Evolutionary conservation across 768 basidiomycete species (phyloP).

Genomic region (Tricholoma bakamatsutake): DNA sequence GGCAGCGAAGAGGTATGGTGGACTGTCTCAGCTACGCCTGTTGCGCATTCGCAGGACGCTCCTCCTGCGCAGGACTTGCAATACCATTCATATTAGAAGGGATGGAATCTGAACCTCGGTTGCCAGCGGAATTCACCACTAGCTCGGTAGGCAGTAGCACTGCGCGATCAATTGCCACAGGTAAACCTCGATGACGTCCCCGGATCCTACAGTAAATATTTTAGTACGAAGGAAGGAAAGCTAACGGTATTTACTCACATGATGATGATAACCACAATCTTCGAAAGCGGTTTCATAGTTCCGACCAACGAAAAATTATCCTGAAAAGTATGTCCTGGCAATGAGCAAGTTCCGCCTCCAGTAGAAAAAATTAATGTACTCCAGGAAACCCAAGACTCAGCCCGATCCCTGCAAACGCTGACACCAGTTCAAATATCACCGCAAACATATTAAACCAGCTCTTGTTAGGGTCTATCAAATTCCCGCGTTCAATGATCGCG

Average conservation of each 20-base stretch:
- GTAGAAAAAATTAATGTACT: slow-evolving; percentile 18
- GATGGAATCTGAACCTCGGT: neutral
- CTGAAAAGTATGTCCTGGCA: slow-evolving; percentile 14
- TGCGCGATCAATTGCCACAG: slow-evolving; percentile 63
- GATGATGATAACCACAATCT: slow-evolving; percentile 63
- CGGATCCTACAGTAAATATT: slow-evolving; percentile 39
- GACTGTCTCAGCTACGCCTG: neutral
- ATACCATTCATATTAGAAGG: neutral
- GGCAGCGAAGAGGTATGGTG: no score
- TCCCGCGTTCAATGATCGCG: slow-evolving; percentile 62
- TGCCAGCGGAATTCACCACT: neutral
- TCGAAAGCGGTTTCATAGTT: slow-evolving; percentile 57
- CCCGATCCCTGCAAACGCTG: slow-evolving; percentile 66
- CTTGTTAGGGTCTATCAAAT: slow-evolving; percentile 47
- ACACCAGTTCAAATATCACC: slow-evolving; percentile 59
- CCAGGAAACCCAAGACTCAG: slow-evolving; percentile 57
- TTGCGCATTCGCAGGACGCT: neutral
- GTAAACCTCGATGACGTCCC: slow-evolving; percentile 66
- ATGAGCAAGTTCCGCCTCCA: neutral
- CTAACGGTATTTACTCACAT: slow-evolving; percentile 38
- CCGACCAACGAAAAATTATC: slow-evolving; percentile 62
- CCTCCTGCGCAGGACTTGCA: neutral
- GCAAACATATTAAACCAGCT: slow-evolving; percentile 60
- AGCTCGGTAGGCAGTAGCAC: slow-evolving; percentile 33
- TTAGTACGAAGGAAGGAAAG: neutral